A percentile compares a stretch with the other conserved stretches of the same genome.
Conservation (phyloP, 108 stramenopile genomes). For the Cyclostephanos invisitatus region DNA sequence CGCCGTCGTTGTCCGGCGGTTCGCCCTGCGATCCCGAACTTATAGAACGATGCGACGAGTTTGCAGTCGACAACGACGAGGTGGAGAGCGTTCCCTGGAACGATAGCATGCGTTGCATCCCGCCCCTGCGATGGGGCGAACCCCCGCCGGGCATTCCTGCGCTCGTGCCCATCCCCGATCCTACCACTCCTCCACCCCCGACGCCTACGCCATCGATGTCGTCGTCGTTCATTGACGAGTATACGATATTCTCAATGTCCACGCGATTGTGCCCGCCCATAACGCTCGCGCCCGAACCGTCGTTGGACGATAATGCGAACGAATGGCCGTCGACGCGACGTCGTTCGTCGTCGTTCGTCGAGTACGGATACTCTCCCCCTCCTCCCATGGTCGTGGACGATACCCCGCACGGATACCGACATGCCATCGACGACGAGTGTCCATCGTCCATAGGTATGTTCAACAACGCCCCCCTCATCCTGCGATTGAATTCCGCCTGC, state of each 20-base stretch:
- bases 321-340: neutral
- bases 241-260: conserved; percentile 37
- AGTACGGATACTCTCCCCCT: neutral
- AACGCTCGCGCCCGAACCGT: conserved; percentile 13
- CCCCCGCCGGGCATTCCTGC: neutral
- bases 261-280: conserved; percentile 30
- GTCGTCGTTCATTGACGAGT: conserved; percentile 35
- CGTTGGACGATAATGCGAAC: neutral
- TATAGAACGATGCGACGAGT: conserved; percentile 30
- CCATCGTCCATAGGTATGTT: conserved; percentile 71
- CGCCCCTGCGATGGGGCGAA: conserved; percentile 8
- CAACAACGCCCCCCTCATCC: conserved; percentile 82
- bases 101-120: conserved; percentile 33
- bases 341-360: neutral
- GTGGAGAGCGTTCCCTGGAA: conserved; percentile 26
- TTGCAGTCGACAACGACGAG: conserved; percentile 10
- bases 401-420: neutral
- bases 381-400: neutral
- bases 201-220: conserved; percentile 12
- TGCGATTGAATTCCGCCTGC: conserved; percentile 80
- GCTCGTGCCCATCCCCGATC: neutral
- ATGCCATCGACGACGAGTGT: neutral
- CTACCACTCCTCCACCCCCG: neutral
- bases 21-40: neutral
- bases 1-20: neutral